Evolutionary conservation across 768 basidiomycete species (phyloP), one percentile per base, ranked within the genome.

Genomic region (Pluteus cervinus): DNA sequence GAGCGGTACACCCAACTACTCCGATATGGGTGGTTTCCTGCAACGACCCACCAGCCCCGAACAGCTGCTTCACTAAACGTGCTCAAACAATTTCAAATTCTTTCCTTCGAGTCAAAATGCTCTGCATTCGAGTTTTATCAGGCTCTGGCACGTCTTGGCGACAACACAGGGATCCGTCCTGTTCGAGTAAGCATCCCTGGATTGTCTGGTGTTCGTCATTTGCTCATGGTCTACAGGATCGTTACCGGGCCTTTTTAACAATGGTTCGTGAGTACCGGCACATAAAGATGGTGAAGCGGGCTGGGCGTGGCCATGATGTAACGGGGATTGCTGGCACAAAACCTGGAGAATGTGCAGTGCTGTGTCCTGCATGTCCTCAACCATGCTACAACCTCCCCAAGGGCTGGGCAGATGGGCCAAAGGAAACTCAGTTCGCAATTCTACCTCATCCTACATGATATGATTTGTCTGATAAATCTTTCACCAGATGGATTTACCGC

Each of bases 311-410:
- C 2, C 47, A 61, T 40, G 42, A 41, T 18, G 11, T 28, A 2
- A 7, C 25, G 3, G 60, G 58, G 0, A 33, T 45, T 3, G 25
- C 11, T 8, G 47, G 35, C 0, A 58, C 53, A 1, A 20, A 41
- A 14, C 28, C 33, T 3, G 60, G 60, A 2, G 52, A 52, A 14
- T 47, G 52, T n/a, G 58, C 59, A 1, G 36, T 60, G 4, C 33
- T 45, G 3, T 63, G 61, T 38, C 52, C 57, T 3, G 56, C 56
- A 15, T 63, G 59, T 33, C 60, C 60, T 6, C 37, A 48, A 1
- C 55, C 55, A 4, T 51, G 49, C 7, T 49, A 54, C 2, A 62
- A 63, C 40, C 38, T 62, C 18, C 54, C 49, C 0, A 25, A 21
- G 3, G 47, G 43, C 12, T 58, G 54, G 53, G 29, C 47, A 26